Base-by-base conservation (phyloP, 805 yeast species). In the Millerozyma miso region DNA sequence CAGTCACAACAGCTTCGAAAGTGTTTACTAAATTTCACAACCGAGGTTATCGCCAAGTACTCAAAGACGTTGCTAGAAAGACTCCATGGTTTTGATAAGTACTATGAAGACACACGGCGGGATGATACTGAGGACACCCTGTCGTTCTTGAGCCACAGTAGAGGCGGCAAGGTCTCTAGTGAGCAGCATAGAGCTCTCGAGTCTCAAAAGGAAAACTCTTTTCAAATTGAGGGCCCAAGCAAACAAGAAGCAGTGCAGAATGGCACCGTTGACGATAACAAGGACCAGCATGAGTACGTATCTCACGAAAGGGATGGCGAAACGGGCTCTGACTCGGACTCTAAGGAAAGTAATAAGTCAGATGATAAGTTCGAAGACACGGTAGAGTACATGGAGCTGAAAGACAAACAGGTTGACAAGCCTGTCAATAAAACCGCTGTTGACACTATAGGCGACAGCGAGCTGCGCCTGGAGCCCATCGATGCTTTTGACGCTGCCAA, bases 271-370 rank as follows among this genome's bases (percentile, higher is more conserved):
- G 20, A 1, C 31, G 29, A 23, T 23, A 10, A 23, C 6, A 10
- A 23, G 29, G 29, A 23, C 10, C 6, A 23, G 29, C 6, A 7
- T 7, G 29, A 10, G 6, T 23, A 23, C 29, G 29, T 7, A 7
- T 23, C 29, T 6, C 6, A 6, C 10, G 41, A 67, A 31, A 52
- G 67, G 43, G 43, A 64, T 36, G 36, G 63, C 35, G 61, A 69
- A 3, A 15, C 18, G 8, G 35, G 18, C 15, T 14, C 4, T 12
- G 35, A 33, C 4, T 16, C 15, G 10, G 35, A 23, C 29, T 23
- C 29, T 7, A 23, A 10, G 18, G 20, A 33, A 19, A 33, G 19
- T 15, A 33, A 13, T 4, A 19, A 33, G 13, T 15, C 19, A 14
- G 36, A n/a, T 33, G 19, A 33, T 13, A 19, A 33, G 20, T 15